Conservation (phyloP, 345 rosid genomes). For the Salix purpurea region DNA sequence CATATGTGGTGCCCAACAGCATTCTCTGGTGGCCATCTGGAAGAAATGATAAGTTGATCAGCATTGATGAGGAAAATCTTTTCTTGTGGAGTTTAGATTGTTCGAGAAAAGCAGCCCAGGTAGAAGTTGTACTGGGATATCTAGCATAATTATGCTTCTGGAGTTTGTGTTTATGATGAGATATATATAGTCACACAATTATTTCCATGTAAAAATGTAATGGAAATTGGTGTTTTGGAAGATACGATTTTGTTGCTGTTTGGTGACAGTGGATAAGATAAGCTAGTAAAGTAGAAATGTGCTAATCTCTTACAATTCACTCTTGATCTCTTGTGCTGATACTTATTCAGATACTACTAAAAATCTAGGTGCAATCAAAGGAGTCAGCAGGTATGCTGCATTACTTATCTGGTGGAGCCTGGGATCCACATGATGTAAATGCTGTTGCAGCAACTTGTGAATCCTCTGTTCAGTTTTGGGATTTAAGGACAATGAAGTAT, state of each 20-base stretch:
- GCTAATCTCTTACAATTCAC: neutral
- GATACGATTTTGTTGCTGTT: neutral
- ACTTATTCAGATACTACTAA: constrained; percentile 24
- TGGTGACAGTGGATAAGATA: neutral
- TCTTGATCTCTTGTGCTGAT: constrained; percentile 21
- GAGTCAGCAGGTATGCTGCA: constrained; percentile 83
- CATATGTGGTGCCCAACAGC: constrained; percentile 26
- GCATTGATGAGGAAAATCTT: constrained; percentile 76
- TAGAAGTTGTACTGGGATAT: constrained; percentile 6
- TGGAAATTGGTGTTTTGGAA: neutral
- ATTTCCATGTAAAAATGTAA: neutral
- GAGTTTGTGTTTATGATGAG: neutral
- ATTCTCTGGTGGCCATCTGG: constrained; percentile 90
- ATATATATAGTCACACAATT: neutral
- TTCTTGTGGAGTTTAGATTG: constrained; percentile 75
- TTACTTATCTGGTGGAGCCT: constrained; percentile 78
- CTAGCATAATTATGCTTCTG: neutral
- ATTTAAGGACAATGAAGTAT: constrained; percentile 77
- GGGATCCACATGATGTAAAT: constrained; percentile 90
- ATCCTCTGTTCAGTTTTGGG: constrained; percentile 90
- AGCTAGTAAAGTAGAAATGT: neutral
- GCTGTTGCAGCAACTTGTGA: constrained; percentile 73
- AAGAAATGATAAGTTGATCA: constrained; percentile 72
- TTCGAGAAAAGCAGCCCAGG: constrained; percentile 75
- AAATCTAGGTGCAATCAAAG: constrained; percentile 66